Evolutionary conservation across 176 grass and related monocot species (phyloP), one percentile per base, ranked within the genome.

Genomic region (Carex littledalei): DNA sequence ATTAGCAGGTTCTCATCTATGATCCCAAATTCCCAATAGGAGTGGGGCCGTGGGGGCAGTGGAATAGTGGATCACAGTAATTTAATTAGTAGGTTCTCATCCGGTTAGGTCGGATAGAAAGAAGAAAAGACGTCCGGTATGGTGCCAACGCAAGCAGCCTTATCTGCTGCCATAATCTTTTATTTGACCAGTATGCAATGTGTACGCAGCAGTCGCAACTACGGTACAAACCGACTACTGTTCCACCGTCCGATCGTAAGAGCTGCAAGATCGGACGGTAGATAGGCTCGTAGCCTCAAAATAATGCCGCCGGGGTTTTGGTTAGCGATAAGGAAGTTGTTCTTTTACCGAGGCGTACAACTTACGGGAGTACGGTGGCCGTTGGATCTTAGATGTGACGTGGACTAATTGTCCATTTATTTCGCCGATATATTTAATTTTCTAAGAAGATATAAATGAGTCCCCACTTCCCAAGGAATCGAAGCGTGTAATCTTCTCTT

Each of bases 151-250:
- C 14, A 54, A 68, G 81, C 43, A 67, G 5, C 43, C 63, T 83
- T 83, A 83, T 83, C 81, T 63, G 18, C 57, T 83, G 81, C 81
- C 15, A 12, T 34, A 20, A 17, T 68, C 54, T 29, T 49, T 49
- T 26, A 7, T 63, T 63, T 12, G 60, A 21, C n/a, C 18, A 1
- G 5, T 9, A 21, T 63, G n/a, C 50, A 1, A 2, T 55, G 13
- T 11, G 26, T 32, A 78, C 49, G 47, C 50, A 34, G 7, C 39
- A 43, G 39, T 43, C 5, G 6, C 43, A 45, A 8, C 7, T 8
- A 45, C 43, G 43, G 43, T 8, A 45, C 8, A 45, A 55, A 57
- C 24, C 6, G 50, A 57, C 74, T 57, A 5, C 24, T 29, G 1
- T 12, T 16, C 22, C 22, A 34, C 74, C 74, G 74, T 78, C 24